Evolutionary conservation across 2,329 filamentous ascomycete species (phyloP), one percentile per base, ranked within the genome.

Genomic region (Colletotrichum sublineola): DNA sequence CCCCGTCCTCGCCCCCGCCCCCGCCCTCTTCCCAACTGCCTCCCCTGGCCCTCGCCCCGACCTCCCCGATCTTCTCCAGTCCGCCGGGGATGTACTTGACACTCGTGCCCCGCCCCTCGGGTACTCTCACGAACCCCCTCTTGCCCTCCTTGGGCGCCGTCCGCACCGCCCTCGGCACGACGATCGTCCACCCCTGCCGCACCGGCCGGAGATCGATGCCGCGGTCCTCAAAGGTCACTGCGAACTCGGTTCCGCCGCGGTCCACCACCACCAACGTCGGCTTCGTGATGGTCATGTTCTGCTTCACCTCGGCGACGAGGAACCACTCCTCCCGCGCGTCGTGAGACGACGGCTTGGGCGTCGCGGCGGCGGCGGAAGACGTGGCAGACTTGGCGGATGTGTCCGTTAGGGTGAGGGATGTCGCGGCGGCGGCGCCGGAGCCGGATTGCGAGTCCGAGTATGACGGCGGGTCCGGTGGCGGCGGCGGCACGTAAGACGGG

Each of bases 211-310:
- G 77, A 71, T 80, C 80, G 48, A 81, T 77, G 12, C 75, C 81
- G 33, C 78, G 74, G 42, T 84, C 83, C 69, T 84, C 83, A 67
- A 86, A 87, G 0, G 84, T 82, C 9, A 87, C 79, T 3, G 85
- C 85, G 74, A 87, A 86, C 44, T 83, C 79, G 29, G 77, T 74
- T 52, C 79, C 78, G 52, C 76, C 73, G 46, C 80, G 77, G 79
- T 87, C 86, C 44, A 79, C 78, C 24, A 82, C 81, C 63, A 87
- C 83, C 1, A 87, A 81, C 5, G 86, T 87, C 7, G 86, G 85
- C 74, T 86, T 84, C 29, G 81, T 86, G 74, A 87, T 85, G 52
- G 85, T 84, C 78, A 83, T 84, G 78, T 86, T 81, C 73, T 86
- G 81, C 71, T 83, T 83, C 67, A 86, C 79, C 68, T 86, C 82